Percentiles rank a stretch among this genome's conserved stretches.
Conservation (phyloP, 2,329 filamentous ascomycete species). For the Sporothrix luriei region DNA sequence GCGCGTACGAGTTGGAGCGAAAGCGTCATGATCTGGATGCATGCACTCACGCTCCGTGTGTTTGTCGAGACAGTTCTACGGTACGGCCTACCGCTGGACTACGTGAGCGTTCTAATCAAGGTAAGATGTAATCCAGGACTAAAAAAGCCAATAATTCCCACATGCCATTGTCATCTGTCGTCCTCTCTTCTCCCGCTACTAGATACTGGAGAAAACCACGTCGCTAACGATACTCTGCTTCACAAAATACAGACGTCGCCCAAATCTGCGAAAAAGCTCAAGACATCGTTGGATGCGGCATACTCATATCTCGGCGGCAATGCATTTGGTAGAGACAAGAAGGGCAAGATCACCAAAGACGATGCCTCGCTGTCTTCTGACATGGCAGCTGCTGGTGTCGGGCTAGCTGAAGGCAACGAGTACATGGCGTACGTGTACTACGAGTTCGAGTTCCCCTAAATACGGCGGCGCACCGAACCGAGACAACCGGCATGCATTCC, state of each 20-base stretch:
- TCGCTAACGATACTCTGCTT: neutral
- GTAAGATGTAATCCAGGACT: slow-evolving; percentile 55
- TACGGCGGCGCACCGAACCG: neutral
- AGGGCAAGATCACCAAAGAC: slow-evolving; percentile 87
- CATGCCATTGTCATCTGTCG: neutral
- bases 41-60: slow-evolving; percentile 85
- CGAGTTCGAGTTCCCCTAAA: slow-evolving; percentile 74
- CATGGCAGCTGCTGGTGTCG: slow-evolving; percentile 74
- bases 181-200: neutral
- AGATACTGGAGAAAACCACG: neutral
- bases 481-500: neutral
- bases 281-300: slow-evolving; percentile 74
- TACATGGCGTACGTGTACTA: slow-evolving; percentile 98
- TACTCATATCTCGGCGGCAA: slow-evolving; percentile 95
- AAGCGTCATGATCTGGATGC: slow-evolving; percentile 92
- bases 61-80: slow-evolving; percentile 98
- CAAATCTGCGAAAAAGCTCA: slow-evolving; percentile 80
- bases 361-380: slow-evolving; percentile 78
- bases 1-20: slow-evolving; percentile 94
- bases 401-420: slow-evolving; percentile 71
- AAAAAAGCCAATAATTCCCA: neutral
- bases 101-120: slow-evolving; percentile 81
- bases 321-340: slow-evolving; percentile 90
- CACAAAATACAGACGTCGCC: slow-evolving; percentile 65
- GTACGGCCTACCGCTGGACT: slow-evolving; percentile 89